Evolutionary conservation across 345 rosid genomes (phyloP).

Genomic region (Camelina hispida): DNA sequence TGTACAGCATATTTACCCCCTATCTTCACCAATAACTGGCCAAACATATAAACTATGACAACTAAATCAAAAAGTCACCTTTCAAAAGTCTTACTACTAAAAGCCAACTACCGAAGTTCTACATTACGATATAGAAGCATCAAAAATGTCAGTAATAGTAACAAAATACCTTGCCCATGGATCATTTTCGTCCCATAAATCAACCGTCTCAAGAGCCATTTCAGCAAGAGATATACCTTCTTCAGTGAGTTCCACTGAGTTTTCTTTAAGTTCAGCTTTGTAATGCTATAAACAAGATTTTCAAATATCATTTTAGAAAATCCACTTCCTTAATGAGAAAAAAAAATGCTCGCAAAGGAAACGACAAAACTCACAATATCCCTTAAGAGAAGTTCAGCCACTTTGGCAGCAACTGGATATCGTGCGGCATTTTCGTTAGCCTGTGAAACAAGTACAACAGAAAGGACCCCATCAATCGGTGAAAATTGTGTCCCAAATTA

Average conservation of each 20-base stretch:
- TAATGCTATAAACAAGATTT: conserved; percentile 68
- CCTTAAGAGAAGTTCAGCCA: conserved; percentile 81
- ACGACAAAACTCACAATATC: conserved; percentile 62
- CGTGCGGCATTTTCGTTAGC: conserved; percentile 92
- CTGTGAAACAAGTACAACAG: conserved; percentile 50
- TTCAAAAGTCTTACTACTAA: background rate
- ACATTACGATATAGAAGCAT: background rate
- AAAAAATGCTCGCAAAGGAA: conserved; percentile 15
- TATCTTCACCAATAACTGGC: conserved; percentile 25
- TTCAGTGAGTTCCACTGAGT: conserved; percentile 96
- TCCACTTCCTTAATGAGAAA: conserved; percentile 24
- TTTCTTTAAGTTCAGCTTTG: conserved; percentile 84
- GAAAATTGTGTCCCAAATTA: conserved; percentile 15
- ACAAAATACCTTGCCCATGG: conserved; percentile 91
- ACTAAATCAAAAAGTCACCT: background rate
- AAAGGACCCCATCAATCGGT: conserved; percentile 18
- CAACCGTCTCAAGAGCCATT: conserved; percentile 94
- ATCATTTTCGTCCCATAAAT: conserved; percentile 96
- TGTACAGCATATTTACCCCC: conserved; percentile 19
- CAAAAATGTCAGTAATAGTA: conserved; percentile 26
- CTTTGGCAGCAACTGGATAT: conserved; percentile 96
- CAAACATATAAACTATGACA: conserved; percentile 4
- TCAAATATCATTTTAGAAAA: conserved; percentile 9
- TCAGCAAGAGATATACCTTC: conserved; percentile 93
- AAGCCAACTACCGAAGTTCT: conserved; percentile 4